Evolutionary conservation across 768 basidiomycete species (phyloP).

Genomic region (Amanita subjunquillea): DNA sequence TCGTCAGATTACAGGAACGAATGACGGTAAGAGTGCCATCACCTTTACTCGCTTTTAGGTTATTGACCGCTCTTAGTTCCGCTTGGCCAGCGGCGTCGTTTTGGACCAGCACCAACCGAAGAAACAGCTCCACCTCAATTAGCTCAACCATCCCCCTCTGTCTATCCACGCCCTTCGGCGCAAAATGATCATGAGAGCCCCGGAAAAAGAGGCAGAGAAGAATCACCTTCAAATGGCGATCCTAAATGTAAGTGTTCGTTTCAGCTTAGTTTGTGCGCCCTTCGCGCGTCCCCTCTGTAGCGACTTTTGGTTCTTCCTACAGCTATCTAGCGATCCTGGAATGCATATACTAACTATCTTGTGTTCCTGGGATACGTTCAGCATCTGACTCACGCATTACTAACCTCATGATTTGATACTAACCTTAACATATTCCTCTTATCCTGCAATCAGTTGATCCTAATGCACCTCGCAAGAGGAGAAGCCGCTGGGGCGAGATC

Average conservation of each 20-base stretch:
- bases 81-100: constrained; percentile 80
- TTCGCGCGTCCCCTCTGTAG: constrained; percentile 18
- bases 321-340: constrained; percentile 2
- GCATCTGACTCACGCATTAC: constrained; percentile 25
- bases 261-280: constrained; percentile 9
- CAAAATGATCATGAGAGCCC: constrained; percentile 42
- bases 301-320: constrained; percentile 15
- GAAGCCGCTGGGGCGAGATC: constrained; percentile 96
- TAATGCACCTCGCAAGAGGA: constrained; percentile 86
- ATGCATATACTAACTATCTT: constrained; percentile 1
- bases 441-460: constrained; percentile 54
- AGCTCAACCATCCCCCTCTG: constrained; percentile 80
- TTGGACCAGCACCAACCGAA: constrained; percentile 81
- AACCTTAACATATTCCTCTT: constrained; percentile 40
- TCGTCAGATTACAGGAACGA: constrained; percentile 84
- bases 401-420: constrained; percentile 20
- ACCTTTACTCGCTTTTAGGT: constrained; percentile 5
- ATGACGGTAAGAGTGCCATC: constrained; percentile 55
- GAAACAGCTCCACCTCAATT: constrained; percentile 76
- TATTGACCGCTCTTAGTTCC: constrained; percentile 40
- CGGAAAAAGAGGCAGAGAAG: constrained; percentile 56
- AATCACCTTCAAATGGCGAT: constrained; percentile 50
- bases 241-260: constrained; percentile 62
- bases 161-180: constrained; percentile 59
- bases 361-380: constrained; percentile 11